A percentile compares a stretch with the other conserved stretches of the same genome.
These are phyloP conservation scores for Pseudonitzschia delicatissima DNA, from an alignment of 108 stramenopile genomes.

Conservation along the genomic window DNA sequence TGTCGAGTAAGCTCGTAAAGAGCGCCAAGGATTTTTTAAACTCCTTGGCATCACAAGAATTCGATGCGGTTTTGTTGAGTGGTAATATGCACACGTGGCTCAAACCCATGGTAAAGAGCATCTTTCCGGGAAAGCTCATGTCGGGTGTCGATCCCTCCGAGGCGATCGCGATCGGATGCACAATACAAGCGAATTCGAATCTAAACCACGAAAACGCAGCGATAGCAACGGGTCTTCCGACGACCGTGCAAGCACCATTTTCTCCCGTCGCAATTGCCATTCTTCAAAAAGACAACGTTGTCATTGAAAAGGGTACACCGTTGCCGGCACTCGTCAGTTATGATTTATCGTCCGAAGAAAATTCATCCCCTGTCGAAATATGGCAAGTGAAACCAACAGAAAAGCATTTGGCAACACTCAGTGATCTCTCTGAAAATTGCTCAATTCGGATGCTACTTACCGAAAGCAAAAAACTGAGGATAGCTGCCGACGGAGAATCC, in stretches of 20 bases:
- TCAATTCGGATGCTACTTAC: constrained; percentile 26
- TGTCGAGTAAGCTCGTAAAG: constrained; percentile 46
- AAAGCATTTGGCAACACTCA: constrained; percentile 30
- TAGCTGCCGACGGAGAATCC: constrained; percentile 29
- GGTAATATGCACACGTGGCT: constrained; percentile 62
- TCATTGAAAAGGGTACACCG: constrained; percentile 34
- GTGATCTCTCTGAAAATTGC: constrained; percentile 7
- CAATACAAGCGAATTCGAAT: constrained; percentile 58
- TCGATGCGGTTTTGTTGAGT: constrained; percentile 57
- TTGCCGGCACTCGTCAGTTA: constrained; percentile 26
- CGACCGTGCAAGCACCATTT: constrained; percentile 4
- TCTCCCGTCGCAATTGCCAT: constrained; percentile 20
- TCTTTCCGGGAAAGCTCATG: constrained; percentile 47
- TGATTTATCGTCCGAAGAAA: not conserved
- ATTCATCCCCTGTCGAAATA: constrained; percentile 1
- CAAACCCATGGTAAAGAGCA: constrained; percentile 41
- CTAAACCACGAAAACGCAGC: constrained; percentile 18
- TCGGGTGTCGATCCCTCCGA: constrained; percentile 55
- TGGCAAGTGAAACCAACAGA: constrained; percentile 23
- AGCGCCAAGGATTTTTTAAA: constrained; percentile 44
- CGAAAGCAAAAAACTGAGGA: constrained; percentile 23
- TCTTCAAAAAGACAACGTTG: not conserved
- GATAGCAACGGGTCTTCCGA: not conserved
- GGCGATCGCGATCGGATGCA: constrained; percentile 74
- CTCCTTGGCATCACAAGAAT: not conserved